Evolutionary conservation across 2,329 filamentous ascomycete species (phyloP).

Genomic region (Cladophialophora exuberans): DNA sequence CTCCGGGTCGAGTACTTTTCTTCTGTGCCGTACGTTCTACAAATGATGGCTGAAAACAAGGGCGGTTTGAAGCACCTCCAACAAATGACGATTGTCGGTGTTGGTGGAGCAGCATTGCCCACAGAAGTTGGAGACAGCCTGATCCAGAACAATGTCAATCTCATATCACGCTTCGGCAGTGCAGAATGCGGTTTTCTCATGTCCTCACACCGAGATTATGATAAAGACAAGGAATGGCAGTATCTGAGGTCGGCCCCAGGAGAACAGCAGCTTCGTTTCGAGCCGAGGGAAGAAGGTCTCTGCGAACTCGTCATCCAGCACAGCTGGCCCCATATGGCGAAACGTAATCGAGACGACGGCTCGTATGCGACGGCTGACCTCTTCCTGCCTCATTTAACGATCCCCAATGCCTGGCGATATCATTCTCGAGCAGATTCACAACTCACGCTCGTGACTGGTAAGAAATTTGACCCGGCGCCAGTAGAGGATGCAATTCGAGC

Average conservation of each 20-base stretch:
- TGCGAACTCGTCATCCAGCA: conserved; percentile 60
- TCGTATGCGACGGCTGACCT: conserved; percentile 67
- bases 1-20: conserved; percentile 61
- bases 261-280: conserved; percentile 48
- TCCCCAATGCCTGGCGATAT: conserved; percentile 63
- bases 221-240: conserved; percentile 62
- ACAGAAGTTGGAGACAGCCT: conserved; percentile 57
- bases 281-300: conserved; percentile 47
- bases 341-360: conserved; percentile 61
- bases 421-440: conserved; percentile 65
- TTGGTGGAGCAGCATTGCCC: conserved; percentile 65
- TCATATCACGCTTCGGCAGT: conserved; percentile 67
- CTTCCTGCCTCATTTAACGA: conserved; percentile 59
- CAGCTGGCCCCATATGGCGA: conserved; percentile 64
- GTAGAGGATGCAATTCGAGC: conserved; percentile 59
- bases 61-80: conserved; percentile 49
- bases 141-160: conserved; percentile 55
- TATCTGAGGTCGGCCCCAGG: conserved; percentile 55
- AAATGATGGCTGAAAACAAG: conserved; percentile 53
- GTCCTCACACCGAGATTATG: conserved; percentile 63
- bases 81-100: conserved; percentile 63
- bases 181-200: conserved; percentile 69
- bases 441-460: conserved; percentile 65
- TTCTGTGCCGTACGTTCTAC: conserved; percentile 62
- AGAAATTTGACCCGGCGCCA: conserved; percentile 69